Conservation (phyloP, 2,329 filamentous ascomycete species). For the Blumeria graminis region DNA sequence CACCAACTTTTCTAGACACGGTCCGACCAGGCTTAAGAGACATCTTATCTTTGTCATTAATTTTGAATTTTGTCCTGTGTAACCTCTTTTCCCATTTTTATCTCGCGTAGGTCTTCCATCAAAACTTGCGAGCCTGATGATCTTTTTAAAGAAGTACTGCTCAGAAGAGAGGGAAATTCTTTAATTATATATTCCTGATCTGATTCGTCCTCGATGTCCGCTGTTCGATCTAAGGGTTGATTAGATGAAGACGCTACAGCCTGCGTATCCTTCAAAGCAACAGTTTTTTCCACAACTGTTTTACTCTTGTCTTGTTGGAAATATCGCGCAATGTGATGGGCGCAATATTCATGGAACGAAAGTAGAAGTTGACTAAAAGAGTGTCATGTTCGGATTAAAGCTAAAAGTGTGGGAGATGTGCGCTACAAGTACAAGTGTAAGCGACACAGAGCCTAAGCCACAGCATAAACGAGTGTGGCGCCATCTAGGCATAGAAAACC, state of each 20-base stretch:
- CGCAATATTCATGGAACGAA: too few relatives aligned
- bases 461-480: too few relatives aligned
- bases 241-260: neutral
- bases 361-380: too few relatives aligned
- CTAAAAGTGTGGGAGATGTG: too few relatives aligned
- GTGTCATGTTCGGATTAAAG: too few relatives aligned
- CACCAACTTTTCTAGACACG: neutral
- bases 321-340: too few relatives aligned
- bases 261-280: neutral
- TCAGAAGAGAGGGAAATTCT: neutral
- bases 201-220: neutral
- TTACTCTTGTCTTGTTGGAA: too few relatives aligned
- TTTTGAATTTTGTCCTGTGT: neutral
- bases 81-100: neutral
- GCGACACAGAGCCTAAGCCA: too few relatives aligned
- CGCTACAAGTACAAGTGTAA: too few relatives aligned
- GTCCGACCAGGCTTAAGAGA: neutral
- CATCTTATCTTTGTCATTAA: neutral
- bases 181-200: neutral
- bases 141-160: neutral
- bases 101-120: neutral
- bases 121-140: neutral
- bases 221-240: neutral
- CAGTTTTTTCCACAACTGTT: neutral
- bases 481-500: too few relatives aligned